Conservation (phyloP, 768 basidiomycete genomes). For the Vishniacozyma victoriae region DNA sequence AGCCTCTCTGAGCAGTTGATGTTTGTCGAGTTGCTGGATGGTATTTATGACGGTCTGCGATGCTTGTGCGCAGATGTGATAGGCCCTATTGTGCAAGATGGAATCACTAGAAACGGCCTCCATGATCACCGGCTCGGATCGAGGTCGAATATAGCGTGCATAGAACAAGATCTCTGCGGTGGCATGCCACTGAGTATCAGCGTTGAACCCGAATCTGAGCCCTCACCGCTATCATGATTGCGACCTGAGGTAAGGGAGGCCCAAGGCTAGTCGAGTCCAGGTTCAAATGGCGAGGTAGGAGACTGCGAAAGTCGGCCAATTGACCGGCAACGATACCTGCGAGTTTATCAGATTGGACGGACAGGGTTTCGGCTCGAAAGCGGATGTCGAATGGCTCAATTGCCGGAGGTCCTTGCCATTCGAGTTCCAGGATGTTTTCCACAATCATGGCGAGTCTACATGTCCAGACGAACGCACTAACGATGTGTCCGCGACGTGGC, state of each 20-base stretch:
- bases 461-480: conserved; percentile 27
- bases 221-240: conserved; percentile 31
- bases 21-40: conserved; percentile 17
- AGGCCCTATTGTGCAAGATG: conserved; percentile 2
- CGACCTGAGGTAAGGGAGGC: conserved; percentile 28
- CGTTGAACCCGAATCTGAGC: background rate
- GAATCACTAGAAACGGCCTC: conserved; percentile 1
- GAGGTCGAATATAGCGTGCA: conserved; percentile 20
- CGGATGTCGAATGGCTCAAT: conserved; percentile 5
- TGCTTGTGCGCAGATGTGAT: conserved; percentile 26
- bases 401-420: conserved; percentile 10
- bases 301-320: conserved; percentile 17
- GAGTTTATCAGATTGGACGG: background rate
- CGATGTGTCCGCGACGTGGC: conserved; percentile 16
- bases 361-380: conserved; percentile 7
- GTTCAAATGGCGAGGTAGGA: conserved; percentile 10
- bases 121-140: conserved; percentile 8
- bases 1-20: conserved; percentile 16
- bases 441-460: conserved; percentile 30
- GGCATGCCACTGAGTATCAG: conserved; percentile 26
- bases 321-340: background rate
- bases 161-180: conserved; percentile 28
- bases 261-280: conserved; percentile 5
- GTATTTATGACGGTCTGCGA: conserved; percentile 28
- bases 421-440: conserved; percentile 30